These are phyloP conservation scores for Begonia peltatifolia DNA, from an alignment of 306 rosid genomes.

Conservation along the genomic window DNA sequence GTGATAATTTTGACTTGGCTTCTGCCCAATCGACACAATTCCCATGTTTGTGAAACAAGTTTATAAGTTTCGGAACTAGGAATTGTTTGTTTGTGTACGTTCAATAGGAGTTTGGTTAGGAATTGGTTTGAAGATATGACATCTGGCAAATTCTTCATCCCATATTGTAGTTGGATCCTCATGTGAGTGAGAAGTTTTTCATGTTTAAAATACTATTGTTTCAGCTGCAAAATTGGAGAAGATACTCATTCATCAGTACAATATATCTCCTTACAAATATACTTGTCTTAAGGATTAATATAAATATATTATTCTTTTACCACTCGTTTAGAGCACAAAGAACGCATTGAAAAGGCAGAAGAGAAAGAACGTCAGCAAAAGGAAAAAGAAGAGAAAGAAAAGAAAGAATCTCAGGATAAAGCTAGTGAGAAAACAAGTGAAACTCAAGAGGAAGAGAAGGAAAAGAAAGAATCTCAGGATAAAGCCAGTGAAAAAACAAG, in stretches of 20 bases:
- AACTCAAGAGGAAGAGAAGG: constrained; percentile 22
- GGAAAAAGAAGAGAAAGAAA: constrained; percentile 40
- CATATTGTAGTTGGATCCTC: not conserved
- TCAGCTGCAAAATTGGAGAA: too few species aligned
- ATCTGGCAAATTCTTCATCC: not conserved
- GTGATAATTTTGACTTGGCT: not conserved
- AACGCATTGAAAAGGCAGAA: constrained; percentile 86
- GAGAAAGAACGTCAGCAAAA: constrained; percentile 37
- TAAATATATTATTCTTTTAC: not conserved
- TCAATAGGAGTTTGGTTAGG: too few species aligned
- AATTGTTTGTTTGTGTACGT: too few species aligned
- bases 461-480: constrained; percentile 43
- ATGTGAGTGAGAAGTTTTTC: too few species aligned
- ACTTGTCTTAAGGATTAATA: not conserved
- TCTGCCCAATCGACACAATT: not conserved
- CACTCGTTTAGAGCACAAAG: constrained; percentile 63
- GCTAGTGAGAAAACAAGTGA: constrained; percentile 19
- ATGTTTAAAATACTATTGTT: too few species aligned
- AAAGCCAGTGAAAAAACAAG: constrained; percentile 20
- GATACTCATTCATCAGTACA: too few species aligned
- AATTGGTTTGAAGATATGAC: too few species aligned
- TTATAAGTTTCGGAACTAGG: too few species aligned
- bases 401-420: constrained; percentile 51
- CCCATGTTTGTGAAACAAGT: not conserved
- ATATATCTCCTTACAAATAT: too few species aligned